Conservation (phyloP, 2,329 filamentous ascomycete genomes). For the Aspergillus transmontanensis region DNA sequence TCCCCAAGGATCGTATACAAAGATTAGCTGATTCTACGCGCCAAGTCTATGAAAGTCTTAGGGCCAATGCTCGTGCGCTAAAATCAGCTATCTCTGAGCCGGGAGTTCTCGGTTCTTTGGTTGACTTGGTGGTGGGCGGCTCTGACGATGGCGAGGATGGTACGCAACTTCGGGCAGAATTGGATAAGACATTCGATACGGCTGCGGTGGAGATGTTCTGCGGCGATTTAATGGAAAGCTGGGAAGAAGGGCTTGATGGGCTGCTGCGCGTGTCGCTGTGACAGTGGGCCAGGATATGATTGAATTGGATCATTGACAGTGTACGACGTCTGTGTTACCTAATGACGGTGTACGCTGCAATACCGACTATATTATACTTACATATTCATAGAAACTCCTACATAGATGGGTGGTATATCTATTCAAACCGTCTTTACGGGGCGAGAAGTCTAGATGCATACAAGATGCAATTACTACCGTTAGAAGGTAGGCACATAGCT, state of each 20-base stretch:
- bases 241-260: conserved; percentile 49
- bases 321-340: not conserved
- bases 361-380: not conserved
- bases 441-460: not conserved
- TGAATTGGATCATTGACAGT: not conserved
- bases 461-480: not conserved
- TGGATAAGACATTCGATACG: conserved; percentile 41
- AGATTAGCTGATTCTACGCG: conserved; percentile 27
- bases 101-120: conserved; percentile 45
- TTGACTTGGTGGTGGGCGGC: conserved; percentile 40
- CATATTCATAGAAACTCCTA: not conserved
- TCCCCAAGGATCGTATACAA: conserved; percentile 39
- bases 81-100: conserved; percentile 42
- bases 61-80: conserved; percentile 37
- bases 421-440: not conserved
- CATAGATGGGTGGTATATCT: not conserved
- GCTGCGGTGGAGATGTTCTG: conserved; percentile 46
- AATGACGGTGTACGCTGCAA: not conserved
- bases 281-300: conserved; percentile 6
- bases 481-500: not conserved
- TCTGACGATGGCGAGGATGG: conserved; percentile 25
- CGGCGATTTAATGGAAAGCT: conserved; percentile 50
- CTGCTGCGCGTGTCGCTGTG: conserved; percentile 36
- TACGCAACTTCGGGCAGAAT: conserved; percentile 29
- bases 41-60: conserved; percentile 37